Evolutionary conservation across 768 basidiomycete species (phyloP), one percentile per base, ranked within the genome.

Genomic region (Gloeopeniophorella convolvens): DNA sequence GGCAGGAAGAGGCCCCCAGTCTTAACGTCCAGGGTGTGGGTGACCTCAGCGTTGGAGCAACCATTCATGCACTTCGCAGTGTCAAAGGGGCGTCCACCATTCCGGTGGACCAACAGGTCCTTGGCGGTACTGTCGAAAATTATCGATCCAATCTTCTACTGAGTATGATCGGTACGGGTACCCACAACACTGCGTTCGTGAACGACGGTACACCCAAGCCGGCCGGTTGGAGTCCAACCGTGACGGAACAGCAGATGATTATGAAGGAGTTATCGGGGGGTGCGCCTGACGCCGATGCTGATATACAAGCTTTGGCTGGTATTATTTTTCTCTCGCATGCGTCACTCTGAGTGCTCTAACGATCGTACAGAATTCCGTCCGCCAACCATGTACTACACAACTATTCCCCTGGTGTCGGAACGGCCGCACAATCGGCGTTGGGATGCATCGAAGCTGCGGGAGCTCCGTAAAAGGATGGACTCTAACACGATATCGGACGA

Each of bases 171-270:
- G 83, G 77, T 6, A 81, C 83, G 39, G 86, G 88, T 10, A 70
- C 75, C 59, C 85, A 89, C 59, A 77, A 71, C 43, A 68, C 74
- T n/a, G 66, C 76, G 11, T 75, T 72, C 54, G 68, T 71, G 48
- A 68, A 72, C 30, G 86, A 85, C 53, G 78, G 79, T 24, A 60
- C 76, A 37, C 63, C 72, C 44, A 85, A 84, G 63, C 74, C 80
- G 33, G 72, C 79, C 55, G 79, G 80, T n/a, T 85, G 81, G 79
- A 67, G 74, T 26, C 76, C 82, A 8, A 79, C 82, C 5, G 81
- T 94, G 47, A 93, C 89, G 3, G 95, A 98, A 67, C 89, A 93
- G 64, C 94, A 97, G 68, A 89, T 96, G 86, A 85, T 99, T 56
- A 86, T 98, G 86, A 81, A 83, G 62, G 92, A 97, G 66, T 75